Evolutionary conservation across 345 rosid species (phyloP).

Genomic region (Rubroshorea leprosula): DNA sequence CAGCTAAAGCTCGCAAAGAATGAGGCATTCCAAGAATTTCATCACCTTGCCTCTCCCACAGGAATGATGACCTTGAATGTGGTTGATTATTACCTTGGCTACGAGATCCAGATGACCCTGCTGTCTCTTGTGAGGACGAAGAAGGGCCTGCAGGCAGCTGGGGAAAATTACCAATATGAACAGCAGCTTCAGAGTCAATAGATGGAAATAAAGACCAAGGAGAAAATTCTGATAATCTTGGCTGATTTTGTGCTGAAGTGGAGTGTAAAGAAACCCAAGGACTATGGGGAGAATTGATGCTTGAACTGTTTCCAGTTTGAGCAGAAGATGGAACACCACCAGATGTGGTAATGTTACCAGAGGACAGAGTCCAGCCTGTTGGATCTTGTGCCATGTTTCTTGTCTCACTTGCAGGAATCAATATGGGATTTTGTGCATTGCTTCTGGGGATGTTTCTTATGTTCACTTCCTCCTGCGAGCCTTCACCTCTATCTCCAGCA

Average conservation of each 20-base stretch:
- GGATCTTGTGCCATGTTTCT: constrained; percentile 61
- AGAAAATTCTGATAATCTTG: constrained; percentile 47
- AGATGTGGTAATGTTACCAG: constrained; percentile 38
- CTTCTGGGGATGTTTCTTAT: constrained; percentile 47
- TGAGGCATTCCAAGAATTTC: constrained; percentile 50
- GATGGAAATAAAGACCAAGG: constrained; percentile 74
- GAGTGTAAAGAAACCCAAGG: constrained; percentile 46
- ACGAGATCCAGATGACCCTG: constrained; percentile 37
- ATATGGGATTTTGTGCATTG: constrained; percentile 46
- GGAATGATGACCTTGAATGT: constrained; percentile 41
- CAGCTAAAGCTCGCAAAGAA: constrained; percentile 57
- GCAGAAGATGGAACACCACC: constrained; percentile 38
- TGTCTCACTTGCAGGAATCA: constrained; percentile 41
- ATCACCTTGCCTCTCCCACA: constrained; percentile 49
- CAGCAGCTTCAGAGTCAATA: constrained; percentile 47
- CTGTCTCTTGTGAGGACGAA: constrained; percentile 44
- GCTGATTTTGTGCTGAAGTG: constrained; percentile 34
- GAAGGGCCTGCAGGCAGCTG: constrained; percentile 51
- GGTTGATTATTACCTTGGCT: constrained; percentile 47
- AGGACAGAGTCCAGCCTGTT: constrained; percentile 51
- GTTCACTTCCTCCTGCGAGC: constrained; percentile 39
- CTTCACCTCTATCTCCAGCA: constrained; percentile 41
- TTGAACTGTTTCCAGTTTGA: constrained; percentile 45
- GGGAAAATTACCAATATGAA: constrained; percentile 46
- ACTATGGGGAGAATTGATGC: constrained; percentile 34